Base-by-base conservation (phyloP, 73 alveolate species). In the Stentor roeselii region DNA sequence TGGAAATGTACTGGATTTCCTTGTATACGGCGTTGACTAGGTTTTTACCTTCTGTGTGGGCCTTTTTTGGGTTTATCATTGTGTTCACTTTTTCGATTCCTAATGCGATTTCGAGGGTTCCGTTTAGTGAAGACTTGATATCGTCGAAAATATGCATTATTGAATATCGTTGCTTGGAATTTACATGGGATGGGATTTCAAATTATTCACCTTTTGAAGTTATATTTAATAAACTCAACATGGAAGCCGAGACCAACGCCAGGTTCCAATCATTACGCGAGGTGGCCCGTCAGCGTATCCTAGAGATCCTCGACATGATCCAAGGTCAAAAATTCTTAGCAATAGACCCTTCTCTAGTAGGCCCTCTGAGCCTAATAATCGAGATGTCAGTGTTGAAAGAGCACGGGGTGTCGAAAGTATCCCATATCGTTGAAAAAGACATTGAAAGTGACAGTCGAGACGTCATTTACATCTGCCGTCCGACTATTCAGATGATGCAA, bases 401-500 rank as follows among this genome's bases (percentile, higher is more conserved):
- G 15, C 84, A 76, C 39, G 84, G 84, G 2, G 84, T 76, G 6
- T 21, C 36, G 6, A 76, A 76, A 35, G 74, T 76, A 15, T 15
- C 36, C 34, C 60, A 15, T 14, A 30, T 76, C 0, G 59, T 39
- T 39, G 42, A 15, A 15, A 41, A 76, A 1, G 75, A 76, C 34
- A 37, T 76, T 21, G 84, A 76, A 1, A 36, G 14, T 40, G 74
- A 76, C 3, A n/a, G 74, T 2, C 30, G 74, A 21, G 84, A 76
- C 39, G 74, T 76, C 60, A 76, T 76, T 14, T 76, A 76, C 74
- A 76, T 76, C 14, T n/a, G 27, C 60, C 32, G 84, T n/a, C 84
- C 84, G 14, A 76, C 75, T 27, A 76, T 76, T 14, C 75, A 76
- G 39, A 76, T 76, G 84, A 76, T 76, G 84, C 84, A 76, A 41